Percentiles rank a stretch among this genome's conserved stretches.
Evolutionary conservation across 2,329 filamentous ascomycete genomes (phyloP).

Genomic region (Nigrospora oryzae): DNA sequence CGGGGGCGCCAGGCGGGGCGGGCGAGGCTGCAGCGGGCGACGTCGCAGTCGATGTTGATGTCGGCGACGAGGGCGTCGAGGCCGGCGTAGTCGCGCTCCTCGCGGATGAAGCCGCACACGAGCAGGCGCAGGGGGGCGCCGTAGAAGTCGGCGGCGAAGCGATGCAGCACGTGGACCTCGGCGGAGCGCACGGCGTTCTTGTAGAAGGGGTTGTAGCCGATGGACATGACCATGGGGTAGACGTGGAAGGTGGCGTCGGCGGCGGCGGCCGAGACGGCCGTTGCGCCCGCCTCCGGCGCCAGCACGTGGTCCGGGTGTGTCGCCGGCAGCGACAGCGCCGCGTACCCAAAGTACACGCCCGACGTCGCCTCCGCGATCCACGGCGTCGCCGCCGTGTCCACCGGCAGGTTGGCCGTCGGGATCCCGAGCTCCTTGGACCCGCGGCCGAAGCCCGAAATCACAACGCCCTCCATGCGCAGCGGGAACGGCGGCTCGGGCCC

Average conservation of each 20-base stretch:
- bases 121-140: constrained; percentile 68
- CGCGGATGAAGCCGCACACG: constrained; percentile 79
- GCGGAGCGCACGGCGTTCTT: constrained; percentile 81
- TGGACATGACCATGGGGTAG: constrained; percentile 85
- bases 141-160: constrained; percentile 78
- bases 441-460: constrained; percentile 88
- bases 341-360: constrained; percentile 93
- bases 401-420: constrained; percentile 86
- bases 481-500: constrained; percentile 77
- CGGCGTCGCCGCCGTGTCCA: constrained; percentile 50
- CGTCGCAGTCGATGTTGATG: constrained; percentile 81
- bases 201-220: constrained; percentile 97
- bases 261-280: constrained; percentile 16
- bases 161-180: constrained; percentile 81
- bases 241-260: constrained; percentile 27
- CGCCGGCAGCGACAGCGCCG: constrained; percentile 55
- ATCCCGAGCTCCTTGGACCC: constrained; percentile 96
- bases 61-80: constrained; percentile 80
- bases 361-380: constrained; percentile 59
- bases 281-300: too few relatives aligned
- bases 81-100: constrained; percentile 80
- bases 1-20: constrained; percentile 51
- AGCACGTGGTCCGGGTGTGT: constrained; percentile 31
- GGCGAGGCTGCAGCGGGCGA: constrained; percentile 64
- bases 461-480: constrained; percentile 72